Evolutionary conservation across 352 stramenopile genomes (phyloP).

Genomic region (Phytophthora citricola): DNA sequence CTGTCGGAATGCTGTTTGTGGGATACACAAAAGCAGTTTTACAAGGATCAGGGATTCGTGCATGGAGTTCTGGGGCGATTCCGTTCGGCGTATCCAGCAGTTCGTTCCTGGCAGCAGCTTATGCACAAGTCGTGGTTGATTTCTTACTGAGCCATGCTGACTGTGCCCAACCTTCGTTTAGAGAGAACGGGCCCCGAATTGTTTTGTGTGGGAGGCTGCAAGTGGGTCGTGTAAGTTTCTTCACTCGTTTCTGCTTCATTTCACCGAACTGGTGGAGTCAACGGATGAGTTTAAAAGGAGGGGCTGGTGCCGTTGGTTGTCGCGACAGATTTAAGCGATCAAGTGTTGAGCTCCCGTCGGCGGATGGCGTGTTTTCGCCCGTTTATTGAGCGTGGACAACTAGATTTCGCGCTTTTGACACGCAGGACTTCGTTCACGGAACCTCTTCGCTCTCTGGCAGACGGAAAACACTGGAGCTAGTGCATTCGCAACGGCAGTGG

Average conservation of each 20-base stretch:
- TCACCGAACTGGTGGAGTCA: constrained; percentile 49
- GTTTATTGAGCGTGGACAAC: constrained; percentile 43
- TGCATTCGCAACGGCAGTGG: constrained; percentile 40
- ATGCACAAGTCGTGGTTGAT: constrained; percentile 57
- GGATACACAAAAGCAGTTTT: constrained; percentile 84
- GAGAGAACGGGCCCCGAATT: constrained; percentile 49
- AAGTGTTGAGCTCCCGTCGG: constrained; percentile 69
- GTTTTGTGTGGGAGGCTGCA: constrained; percentile 84
- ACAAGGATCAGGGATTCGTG: constrained; percentile 72
- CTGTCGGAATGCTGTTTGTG: constrained; percentile 71
- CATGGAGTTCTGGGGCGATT: constrained; percentile 76
- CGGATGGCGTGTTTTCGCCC: constrained; percentile 67
- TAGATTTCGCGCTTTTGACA: constrained; percentile 82
- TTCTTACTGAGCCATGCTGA: constrained; percentile 51
- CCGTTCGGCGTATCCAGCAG: constrained; percentile 85
- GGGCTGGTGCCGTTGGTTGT: constrained; percentile 62
- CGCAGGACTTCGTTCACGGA: constrained; percentile 46
- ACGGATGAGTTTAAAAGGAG: constrained; percentile 33
- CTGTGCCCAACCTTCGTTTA: constrained; percentile 8
- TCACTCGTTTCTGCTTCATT: constrained; percentile 73
- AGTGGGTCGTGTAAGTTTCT: constrained; percentile 88
- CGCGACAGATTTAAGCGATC: constrained; percentile 73
- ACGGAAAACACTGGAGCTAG: constrained; percentile 43
- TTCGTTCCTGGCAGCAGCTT: constrained; percentile 72
- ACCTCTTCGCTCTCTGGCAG: constrained; percentile 1